Evolutionary conservation across 2,329 filamentous ascomycete genomes (phyloP), one percentile per base, ranked within the genome.

Genomic region (Fusarium solani-melongenae): DNA sequence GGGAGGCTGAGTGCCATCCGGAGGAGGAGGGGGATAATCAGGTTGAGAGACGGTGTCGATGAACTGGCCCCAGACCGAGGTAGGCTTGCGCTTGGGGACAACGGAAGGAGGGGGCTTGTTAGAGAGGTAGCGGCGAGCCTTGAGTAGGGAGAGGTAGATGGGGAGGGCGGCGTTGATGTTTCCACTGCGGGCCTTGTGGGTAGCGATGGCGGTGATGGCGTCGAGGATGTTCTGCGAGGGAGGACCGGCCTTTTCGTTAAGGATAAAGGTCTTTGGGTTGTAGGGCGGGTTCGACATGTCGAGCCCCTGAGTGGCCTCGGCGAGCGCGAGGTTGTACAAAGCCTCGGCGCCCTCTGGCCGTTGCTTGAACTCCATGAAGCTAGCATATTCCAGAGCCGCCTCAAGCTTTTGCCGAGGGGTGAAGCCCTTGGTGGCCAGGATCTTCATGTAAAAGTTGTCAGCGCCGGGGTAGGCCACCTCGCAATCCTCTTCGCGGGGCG

Each of bases 91-190:
- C 51, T 20, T 34, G n/a, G 63, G 3, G 49, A 10, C 70, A 34
- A 57, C 31, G 38, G 67, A 63, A 10, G 73, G 70, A 1, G 81
- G 81, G 17, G 81, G 78, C 20, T 80, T 72, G 2, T 83, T 78
- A 63, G 84, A 87, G 55, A 84, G 91, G 79, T 77, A 91, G 82
- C 93, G 91, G 27, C 94, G 91, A 10, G 94, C 93, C 73, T 94
- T 91, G 12, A 98, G 90, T 51, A 97, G 86, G 31, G 95, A 97
- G 44, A 97, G 87, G 77, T 97, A 93, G 60, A 97, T 93, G 3
- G 96, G 94, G 2, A 98, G 88, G 2, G 96, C 94, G 5, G 87
- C 83, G 8, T 89, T 82, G 20, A 94, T 79, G 73, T 95, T 89
- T 20, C 90, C 92, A 64, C 86, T 88, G 51, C 90, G 88, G 8